phyloP scores from a whole-genome alignment of 306 rosid genomes.

The Arachis stenosperma region DNA sequence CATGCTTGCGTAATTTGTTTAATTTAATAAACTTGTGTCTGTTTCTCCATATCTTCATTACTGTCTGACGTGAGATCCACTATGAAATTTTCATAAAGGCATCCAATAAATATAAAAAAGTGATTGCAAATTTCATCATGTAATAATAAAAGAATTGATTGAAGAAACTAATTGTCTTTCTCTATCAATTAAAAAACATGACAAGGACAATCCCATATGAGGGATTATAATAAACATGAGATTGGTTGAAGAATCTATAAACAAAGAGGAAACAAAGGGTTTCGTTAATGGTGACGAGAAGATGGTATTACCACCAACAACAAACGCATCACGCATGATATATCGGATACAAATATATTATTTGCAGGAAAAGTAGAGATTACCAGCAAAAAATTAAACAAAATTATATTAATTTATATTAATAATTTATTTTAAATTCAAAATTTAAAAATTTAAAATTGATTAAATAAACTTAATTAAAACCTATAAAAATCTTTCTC shows the following conservation, averaged over 20 bases:
- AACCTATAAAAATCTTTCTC: no score
- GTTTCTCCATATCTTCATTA: slow-evolving; percentile 46
- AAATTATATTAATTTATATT: no score
- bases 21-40: slow-evolving; percentile 45
- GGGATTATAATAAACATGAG: not conserved
- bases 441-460: no score
- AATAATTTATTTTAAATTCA: no score
- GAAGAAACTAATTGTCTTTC: slow-evolving; percentile 20
- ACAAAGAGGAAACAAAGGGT: slow-evolving; percentile 21
- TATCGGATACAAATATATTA: not conserved
- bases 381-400: no score
- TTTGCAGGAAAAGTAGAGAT: no score
- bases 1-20: slow-evolving; percentile 37
- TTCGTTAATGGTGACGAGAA: slow-evolving; percentile 42
- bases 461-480: no score
- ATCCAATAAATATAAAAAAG: slow-evolving; percentile 33
- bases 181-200: slow-evolving; percentile 29
- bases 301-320: slow-evolving; percentile 33
- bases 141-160: not conserved
- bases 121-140: slow-evolving; percentile 10
- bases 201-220: slow-evolving; percentile 26
- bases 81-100: slow-evolving; percentile 33
- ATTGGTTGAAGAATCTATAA: slow-evolving; percentile 26
- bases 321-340: slow-evolving; percentile 36
- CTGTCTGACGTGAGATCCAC: slow-evolving; percentile 44